Conservation (phyloP, 805 yeast genomes). For the Candida methanosorbosa region DNA sequence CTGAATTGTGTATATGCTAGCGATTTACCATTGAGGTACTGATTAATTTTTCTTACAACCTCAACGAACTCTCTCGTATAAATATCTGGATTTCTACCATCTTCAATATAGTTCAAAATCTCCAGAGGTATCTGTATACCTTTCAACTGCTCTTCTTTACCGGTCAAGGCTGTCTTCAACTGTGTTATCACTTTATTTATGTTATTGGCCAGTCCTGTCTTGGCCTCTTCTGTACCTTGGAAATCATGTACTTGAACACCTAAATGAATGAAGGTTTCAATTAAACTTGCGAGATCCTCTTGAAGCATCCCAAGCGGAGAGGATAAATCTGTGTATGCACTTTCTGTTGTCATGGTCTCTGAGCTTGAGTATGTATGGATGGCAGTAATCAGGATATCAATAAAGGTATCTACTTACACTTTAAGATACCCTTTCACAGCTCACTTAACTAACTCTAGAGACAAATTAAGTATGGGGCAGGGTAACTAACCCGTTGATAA, state of each 20-base stretch:
- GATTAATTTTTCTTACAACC: constrained; percentile 84
- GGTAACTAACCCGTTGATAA: no score
- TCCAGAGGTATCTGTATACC: constrained; percentile 62
- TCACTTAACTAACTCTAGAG: no score
- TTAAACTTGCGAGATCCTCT: constrained; percentile 39
- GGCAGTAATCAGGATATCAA: no score
- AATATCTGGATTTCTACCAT: constrained; percentile 94
- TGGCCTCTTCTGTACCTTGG: constrained; percentile 79
- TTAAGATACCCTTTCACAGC: no score
- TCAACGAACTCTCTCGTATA: constrained; percentile 96
- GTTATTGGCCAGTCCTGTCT: constrained; percentile 42
- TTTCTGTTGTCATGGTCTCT: constrained; percentile 25
- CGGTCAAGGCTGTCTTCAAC: constrained; percentile 23
- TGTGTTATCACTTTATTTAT: constrained; percentile 31
- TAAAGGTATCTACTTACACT: no score
- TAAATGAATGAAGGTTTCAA: constrained; percentile 78
- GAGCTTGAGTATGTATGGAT: no score
- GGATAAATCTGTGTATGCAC: constrained; percentile 10
- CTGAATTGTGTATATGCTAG: constrained; percentile 46
- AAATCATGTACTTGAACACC: constrained; percentile 92
- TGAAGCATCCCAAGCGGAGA: constrained; percentile 21
- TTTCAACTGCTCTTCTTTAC: constrained; percentile 19
- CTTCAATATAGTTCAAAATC: constrained; percentile 86
- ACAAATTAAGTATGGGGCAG: no score
- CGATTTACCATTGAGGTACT: constrained; percentile 79